Conservation (phyloP, 1,139 yeast genomes). For the Yarrowia galli region DNA sequence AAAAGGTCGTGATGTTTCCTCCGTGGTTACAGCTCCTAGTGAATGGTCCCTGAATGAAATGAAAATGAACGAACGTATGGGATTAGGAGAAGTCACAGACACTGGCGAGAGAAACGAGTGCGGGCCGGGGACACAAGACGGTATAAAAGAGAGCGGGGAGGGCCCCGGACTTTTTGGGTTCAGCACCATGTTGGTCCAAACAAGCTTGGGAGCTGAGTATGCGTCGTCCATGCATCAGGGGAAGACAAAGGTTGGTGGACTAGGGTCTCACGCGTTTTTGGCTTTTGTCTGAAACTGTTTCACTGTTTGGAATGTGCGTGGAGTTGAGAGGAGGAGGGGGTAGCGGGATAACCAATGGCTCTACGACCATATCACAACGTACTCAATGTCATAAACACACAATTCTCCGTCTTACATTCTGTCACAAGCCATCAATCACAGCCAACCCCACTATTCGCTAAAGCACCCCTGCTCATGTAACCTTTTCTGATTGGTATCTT, state of each 20-base stretch:
- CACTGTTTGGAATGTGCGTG: constrained; percentile 16
- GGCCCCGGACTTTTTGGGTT: constrained; percentile 5
- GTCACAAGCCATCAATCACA: too few relatives aligned
- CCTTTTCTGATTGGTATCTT: constrained; percentile 23
- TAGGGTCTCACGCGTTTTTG: constrained; percentile 24
- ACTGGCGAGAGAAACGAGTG: not conserved
- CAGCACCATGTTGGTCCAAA: constrained; percentile 27
- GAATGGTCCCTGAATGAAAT: not conserved
- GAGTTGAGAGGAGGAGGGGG: not conserved
- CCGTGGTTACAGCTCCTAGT: not conserved
- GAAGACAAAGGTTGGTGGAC: constrained; percentile 27
- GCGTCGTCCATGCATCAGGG: constrained; percentile 24
- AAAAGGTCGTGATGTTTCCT: too few relatives aligned
- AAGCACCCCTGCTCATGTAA: constrained; percentile 31
- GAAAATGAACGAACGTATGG: constrained; percentile 22
- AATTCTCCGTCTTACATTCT: too few relatives aligned
- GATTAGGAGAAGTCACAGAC: not conserved
- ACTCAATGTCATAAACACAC: too few relatives aligned
- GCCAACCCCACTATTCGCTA: constrained; percentile 11
- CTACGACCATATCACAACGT: too few relatives aligned
- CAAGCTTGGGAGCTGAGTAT: constrained; percentile 7
- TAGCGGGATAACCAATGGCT: too few relatives aligned
- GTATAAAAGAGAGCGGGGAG: constrained; percentile 24
- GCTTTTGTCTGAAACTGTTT: constrained; percentile 23
- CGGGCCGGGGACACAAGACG: not conserved